Evolutionary conservation across 441 rosid species (phyloP), one percentile per base, ranked within the genome.

Genomic region (Gossypium schwendimanii): DNA sequence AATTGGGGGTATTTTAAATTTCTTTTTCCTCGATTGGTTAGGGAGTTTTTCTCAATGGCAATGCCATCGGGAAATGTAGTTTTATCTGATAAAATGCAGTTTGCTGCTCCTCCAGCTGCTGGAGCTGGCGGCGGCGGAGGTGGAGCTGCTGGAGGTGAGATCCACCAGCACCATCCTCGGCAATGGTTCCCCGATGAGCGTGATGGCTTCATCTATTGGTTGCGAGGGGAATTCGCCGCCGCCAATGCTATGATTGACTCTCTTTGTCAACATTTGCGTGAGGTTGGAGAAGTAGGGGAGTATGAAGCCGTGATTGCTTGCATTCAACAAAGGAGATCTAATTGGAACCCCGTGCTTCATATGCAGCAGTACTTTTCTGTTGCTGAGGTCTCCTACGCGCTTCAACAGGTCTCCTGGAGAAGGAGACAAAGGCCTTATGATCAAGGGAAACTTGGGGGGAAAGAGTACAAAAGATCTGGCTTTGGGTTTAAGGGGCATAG

Each of bases 321-420:
- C 39, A 59, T 59, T 59, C 63, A 59, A 14, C 63, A 59, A 28
- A 59, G 63, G 63, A 26, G 63, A 14, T 59, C 41, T 14, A 28
- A 59, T 26, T 59, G 63, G 63, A 59, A 59, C 39, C 63, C 63
- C 10, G 63, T 90, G 82, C 86, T 90, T 21, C 83, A 84, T 86
- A 82, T 95, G 95, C 97, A 93, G 85, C 99, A 89, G 70, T 93
- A 82, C 75, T 89, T 76, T 68, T 78, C 99, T 0, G 80, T 89
- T 6, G 77, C 82, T 0, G 98, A 93, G 60, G 87, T 95, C 28
- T 66, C 78, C 20, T 49, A 82, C 41, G 76, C 88, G 7, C 81
- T 95, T 73, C 94, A 93, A 26, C 95, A 93, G 68, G 87, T 80
- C 15, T 82, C 87, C 0, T 76, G 84, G 84, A 82, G 81, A 79